These are phyloP conservation scores for Yamadazyma oceani DNA, from an alignment of 1,139 yeast species.

Conservation along the genomic window DNA sequence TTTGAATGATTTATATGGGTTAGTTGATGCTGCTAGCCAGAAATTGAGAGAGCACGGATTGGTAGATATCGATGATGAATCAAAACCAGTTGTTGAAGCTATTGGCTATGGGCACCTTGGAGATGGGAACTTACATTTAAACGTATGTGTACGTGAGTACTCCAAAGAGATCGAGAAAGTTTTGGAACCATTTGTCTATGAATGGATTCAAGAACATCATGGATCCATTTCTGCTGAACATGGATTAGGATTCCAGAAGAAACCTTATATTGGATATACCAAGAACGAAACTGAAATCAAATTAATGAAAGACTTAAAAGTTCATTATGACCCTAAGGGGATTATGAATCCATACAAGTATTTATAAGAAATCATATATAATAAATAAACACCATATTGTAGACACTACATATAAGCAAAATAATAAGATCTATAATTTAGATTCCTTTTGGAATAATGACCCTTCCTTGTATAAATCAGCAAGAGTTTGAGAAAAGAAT, in stretches of 20 bases:
- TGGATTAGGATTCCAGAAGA: slow-evolving; percentile 95
- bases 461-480: slow-evolving; percentile 28
- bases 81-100: slow-evolving; percentile 78
- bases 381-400: neutral
- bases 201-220: slow-evolving; percentile 69
- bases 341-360: slow-evolving; percentile 94
- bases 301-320: slow-evolving; percentile 73
- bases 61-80: slow-evolving; percentile 61
- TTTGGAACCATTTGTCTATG: slow-evolving; percentile 91
- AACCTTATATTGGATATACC: slow-evolving; percentile 80
- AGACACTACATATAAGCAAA: slow-evolving; percentile 4
- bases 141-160: slow-evolving; percentile 86
- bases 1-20: slow-evolving; percentile 69
- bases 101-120: slow-evolving; percentile 97
- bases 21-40: slow-evolving; percentile 71
- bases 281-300: slow-evolving; percentile 68
- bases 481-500: slow-evolving; percentile 25
- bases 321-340: slow-evolving; percentile 84
- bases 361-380: slow-evolving; percentile 30
- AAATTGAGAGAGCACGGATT: slow-evolving; percentile 58
- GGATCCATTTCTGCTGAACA: slow-evolving; percentile 98
- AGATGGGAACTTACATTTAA: slow-evolving; percentile 91
- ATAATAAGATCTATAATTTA: slow-evolving; percentile 13
- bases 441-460: slow-evolving; percentile 21
- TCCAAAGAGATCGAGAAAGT: slow-evolving; percentile 70